Percentiles rank a stretch among this genome's conserved stretches.
Conservation (phyloP, 257 asterid genomes). For the Lavandula angustifolia region DNA sequence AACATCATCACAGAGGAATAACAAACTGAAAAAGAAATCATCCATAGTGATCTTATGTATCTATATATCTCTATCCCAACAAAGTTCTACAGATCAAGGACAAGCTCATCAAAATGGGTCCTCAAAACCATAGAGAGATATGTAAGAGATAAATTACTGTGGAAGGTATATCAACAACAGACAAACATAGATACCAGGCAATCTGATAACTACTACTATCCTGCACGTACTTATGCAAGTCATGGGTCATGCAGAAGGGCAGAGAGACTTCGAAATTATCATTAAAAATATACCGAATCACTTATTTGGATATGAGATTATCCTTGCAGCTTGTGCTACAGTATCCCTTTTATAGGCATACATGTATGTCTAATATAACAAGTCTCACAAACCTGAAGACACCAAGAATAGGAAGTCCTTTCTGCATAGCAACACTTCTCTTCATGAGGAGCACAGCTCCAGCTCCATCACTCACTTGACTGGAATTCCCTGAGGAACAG, state of each 20-base stretch:
- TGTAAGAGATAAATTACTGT: background rate
- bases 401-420: slow-evolving; percentile 94
- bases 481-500: slow-evolving; percentile 70
- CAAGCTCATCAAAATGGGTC: slow-evolving; percentile 14
- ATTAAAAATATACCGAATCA: background rate
- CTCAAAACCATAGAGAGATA: background rate
- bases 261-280: slow-evolving; percentile 10
- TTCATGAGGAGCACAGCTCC: slow-evolving; percentile 98
- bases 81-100: background rate
- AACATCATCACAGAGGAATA: background rate
- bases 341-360: background rate
- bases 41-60: background rate
- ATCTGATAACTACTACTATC: background rate
- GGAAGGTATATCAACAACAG: background rate
- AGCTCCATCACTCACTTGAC: slow-evolving; percentile 99
- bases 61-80: background rate
- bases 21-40: background rate
- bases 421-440: slow-evolving; percentile 87
- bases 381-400: slow-evolving; percentile 69
- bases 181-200: slow-evolving; percentile 11
- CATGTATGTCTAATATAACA: slow-evolving; percentile 5
- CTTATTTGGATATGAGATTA: background rate
- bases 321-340: slow-evolving; percentile 12
- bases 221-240: background rate
- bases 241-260: background rate